Evolutionary conservation across 768 basidiomycete genomes (phyloP), one percentile per base, ranked within the genome.

Genomic region (Russula sp.): DNA sequence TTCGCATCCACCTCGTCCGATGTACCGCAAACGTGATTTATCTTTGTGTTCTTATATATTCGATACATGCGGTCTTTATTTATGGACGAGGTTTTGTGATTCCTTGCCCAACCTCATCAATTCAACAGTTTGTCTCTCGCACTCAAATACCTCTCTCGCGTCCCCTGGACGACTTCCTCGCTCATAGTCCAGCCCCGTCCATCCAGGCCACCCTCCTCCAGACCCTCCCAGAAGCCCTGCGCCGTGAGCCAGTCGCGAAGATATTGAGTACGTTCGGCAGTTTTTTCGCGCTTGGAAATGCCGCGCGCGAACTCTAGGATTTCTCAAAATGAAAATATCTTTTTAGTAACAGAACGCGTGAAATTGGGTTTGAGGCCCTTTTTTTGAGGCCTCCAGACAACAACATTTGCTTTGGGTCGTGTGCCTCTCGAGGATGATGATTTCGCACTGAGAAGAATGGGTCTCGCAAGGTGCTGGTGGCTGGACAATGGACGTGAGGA

Each of bases 211-310:
- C 75, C 80, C 71, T 75, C 80, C 71, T 93, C 91, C n/a, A 90
- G 72, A 1, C 90, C 90, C 70, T 87, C 88, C 66, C 74, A 77
- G 70, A 90, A 93, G 0, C 93, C 93, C 7, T 77, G 75, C 32
- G 75, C 69, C 11, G 86, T 86, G 34, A 99, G 76, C 87, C 93
- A 92, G 71, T 98, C 95, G 20, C 97, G 79, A 59, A 98, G 75
- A 69, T 89, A 98, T 74, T 99, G 97, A n/a, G n/a, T n/a, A n/a
- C n/a, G n/a, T n/a, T n/a, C n/a, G n/a, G n/a, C n/a, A n/a, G n/a
- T n/a, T n/a, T n/a, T n/a, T n/a, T n/a, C n/a, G n/a, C n/a, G n/a
- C n/a, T n/a, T n/a, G n/a, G n/a, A n/a, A n/a, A n/a, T n/a, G n/a
- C n/a, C n/a, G n/a, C n/a, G n/a, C n/a, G n/a, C n/a, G n/a, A n/a